Evolutionary conservation across 441 rosid species (phyloP), one percentile per base, ranked within the genome.

Genomic region (Rhodomyrtus psidioides): DNA sequence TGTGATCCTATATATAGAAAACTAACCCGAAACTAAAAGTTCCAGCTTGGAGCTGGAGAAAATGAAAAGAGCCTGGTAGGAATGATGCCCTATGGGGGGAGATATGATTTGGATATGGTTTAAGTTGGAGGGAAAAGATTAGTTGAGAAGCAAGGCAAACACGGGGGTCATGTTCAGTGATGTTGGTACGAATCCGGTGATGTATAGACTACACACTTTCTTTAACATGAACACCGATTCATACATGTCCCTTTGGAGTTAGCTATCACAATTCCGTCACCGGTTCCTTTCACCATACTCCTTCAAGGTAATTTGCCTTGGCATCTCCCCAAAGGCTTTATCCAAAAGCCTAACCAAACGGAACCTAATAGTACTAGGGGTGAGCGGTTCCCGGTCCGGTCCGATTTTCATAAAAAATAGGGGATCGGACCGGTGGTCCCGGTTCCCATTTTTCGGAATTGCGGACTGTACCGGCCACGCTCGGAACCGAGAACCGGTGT

Each of bases 111-210:
- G 76, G 86, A 82, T 56, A 65, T 56, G 57, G 42, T 53, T 87
- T 60, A 82, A 84, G 57, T 55, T 4, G 39, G 86, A 7, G 30
- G 30, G 57, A 84, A 26, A 30, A 55, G 87, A 87, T 91, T 90
- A 86, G 97, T 93, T 93, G 91, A 88, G 88, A 89, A 89, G 90
- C 93, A 89, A 91, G 87, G 88, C 56, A 60, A 79, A 86, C 91
- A 88, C 91, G 95, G 75, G 42, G 79, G 23, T 85, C 14, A 53
- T 57, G 60, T 53, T 89, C 65, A 85, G 51, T 82, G 88, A 59
- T 86, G 15, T 91, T 74, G 96, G 90, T 92, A 79, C 62, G 81
- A 75, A 76, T 88, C 90, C 88, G 94, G 90, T 84, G 53, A 4
- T 9, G 9, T 30, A 54, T 10, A 6, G 39, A 49, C 49, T 21